Base-by-base conservation (phyloP, 2,329 filamentous ascomycete species). In the Helminthosporium solani region DNA sequence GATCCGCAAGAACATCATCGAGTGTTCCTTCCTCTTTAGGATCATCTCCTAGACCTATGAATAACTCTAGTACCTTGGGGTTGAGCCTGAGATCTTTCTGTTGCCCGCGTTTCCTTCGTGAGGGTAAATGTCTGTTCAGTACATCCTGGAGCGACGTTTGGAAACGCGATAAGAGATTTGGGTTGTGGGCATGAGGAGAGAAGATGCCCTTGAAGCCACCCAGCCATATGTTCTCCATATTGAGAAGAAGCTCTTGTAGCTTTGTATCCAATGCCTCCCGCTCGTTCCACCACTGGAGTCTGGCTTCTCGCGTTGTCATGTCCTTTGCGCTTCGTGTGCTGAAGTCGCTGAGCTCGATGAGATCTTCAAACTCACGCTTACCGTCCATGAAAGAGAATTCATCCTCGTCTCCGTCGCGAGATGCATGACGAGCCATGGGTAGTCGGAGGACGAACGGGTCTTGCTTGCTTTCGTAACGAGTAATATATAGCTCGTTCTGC, bases 191-290 rank as follows among this genome's bases (percentile, higher is more conserved):
- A 42, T 87, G 81, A 43, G 88, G 86, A 1, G 90, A 91, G 63
- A 99, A 92, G n/a, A 99, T 86, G 14, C 92, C 91, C 46, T 85
- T 86, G 78, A 99, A 99, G 0, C 94, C 94, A 39, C 92, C 91
- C 4, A 99, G 81, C 94, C 94, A 99, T 18, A 94, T 85, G 50
- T 88, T 86, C 69, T 99, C 92, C 31, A 99, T 87, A 49, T 90
- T 95, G 43, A 84, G 78, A 1, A 99, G 77, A 8, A 99, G 79
- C 40, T 88, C 85, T 51, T 83, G 84, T 19, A 99, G 77, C 8
- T 89, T 84, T 25, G 74, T 73, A 63, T 99, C 94, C 14, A 99
- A 77, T 2, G 80, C 80, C 68, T 94, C 86, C 12, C 95, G 83
- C 63, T 91, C 87, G 3, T 81, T 81, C 91, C 94, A 99, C 94